These are phyloP conservation scores for Ilyonectria destructans DNA, from an alignment of 2,329 filamentous ascomycete genomes.

Conservation along the genomic window DNA sequence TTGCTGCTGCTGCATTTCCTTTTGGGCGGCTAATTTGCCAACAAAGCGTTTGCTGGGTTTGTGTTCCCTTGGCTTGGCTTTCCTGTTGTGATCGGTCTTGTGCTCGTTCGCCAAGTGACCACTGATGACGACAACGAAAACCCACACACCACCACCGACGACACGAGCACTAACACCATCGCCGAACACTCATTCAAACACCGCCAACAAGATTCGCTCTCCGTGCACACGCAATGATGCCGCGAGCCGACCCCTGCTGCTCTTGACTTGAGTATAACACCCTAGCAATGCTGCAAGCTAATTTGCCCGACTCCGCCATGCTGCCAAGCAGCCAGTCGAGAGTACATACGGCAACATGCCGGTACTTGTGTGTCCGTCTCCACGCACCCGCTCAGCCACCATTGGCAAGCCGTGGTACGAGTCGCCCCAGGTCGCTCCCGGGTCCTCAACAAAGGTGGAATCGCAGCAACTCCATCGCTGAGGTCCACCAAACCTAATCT, in stretches of 20 bases:
- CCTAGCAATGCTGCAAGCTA: slow-evolving; percentile 17
- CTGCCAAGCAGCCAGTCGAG: neutral
- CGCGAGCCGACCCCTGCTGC: slow-evolving; percentile 15
- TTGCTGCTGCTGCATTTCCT: slow-evolving; percentile 12
- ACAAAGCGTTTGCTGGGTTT: neutral
- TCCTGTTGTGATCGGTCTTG: neutral
- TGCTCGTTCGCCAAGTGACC: neutral
- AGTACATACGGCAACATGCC: slow-evolving; percentile 21
- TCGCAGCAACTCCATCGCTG: slow-evolving; percentile 5
- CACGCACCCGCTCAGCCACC: slow-evolving; percentile 23
- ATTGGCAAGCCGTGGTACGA: slow-evolving; percentile 13
- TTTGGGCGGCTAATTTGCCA: slow-evolving; percentile 10
- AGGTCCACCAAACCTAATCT: slow-evolving; percentile 52
- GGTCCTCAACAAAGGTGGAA: neutral
- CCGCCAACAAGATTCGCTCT: slow-evolving; percentile 3
- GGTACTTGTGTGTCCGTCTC: slow-evolving; percentile 13
- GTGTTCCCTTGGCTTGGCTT: neutral
- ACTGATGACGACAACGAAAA: slow-evolving; percentile 27
- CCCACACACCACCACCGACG: slow-evolving; percentile 10
- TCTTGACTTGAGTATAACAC: slow-evolving; percentile 18
- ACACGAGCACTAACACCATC: slow-evolving; percentile 7
- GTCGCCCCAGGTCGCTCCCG: slow-evolving; percentile 21
- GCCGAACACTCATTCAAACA: slow-evolving; percentile 17
- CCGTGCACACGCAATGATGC: slow-evolving; percentile 6
- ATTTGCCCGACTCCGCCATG: slow-evolving; percentile 21